A percentile compares a stretch with the other conserved stretches of the same genome.
phyloP scores from a whole-genome alignment of 306 rosid species.

The Carpinus fangiana region DNA sequence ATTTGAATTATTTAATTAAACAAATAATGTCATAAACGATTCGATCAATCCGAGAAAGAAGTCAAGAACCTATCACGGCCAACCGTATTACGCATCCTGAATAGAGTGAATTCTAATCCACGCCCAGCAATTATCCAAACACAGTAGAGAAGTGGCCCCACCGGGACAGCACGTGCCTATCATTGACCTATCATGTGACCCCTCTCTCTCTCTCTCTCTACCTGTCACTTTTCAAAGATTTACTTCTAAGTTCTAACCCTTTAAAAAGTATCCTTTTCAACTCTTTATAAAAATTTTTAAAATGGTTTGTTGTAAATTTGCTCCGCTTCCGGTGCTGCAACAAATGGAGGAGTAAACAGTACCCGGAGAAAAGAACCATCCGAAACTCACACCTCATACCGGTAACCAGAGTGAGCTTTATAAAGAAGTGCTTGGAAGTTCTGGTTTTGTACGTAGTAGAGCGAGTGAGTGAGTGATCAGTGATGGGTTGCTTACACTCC shows the following conservation, averaged over 20 bases:
- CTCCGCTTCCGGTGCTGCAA: not conserved
- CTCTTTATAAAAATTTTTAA: not conserved
- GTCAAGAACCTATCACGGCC: too few species aligned
- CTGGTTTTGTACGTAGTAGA: conserved; percentile 26
- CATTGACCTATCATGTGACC: conserved; percentile 48
- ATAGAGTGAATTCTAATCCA: too few species aligned
- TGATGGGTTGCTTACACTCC: conserved; percentile 73
- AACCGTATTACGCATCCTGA: too few species aligned
- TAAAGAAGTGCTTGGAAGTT: not conserved
- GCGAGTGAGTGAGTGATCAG: not conserved
- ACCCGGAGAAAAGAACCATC: not conserved
- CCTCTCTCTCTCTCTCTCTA: conserved; percentile 28
- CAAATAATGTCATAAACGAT: too few species aligned
- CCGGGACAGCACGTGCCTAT: conserved; percentile 54
- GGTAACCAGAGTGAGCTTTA: not conserved
- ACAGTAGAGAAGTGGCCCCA: conserved; percentile 13
- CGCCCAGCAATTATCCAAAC: too few species aligned
- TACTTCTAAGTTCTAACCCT: not conserved
- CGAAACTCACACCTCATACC: not conserved
- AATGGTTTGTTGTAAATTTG: not conserved
- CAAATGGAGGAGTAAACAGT: not conserved
- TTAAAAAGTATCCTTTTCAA: not conserved
- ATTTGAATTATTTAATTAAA: too few species aligned
- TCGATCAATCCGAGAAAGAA: too few species aligned
- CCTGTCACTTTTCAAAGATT: conserved; percentile 3